These are phyloP conservation scores for Metschnikowia sp. DNA, from an alignment of 805 yeast genomes.

Conservation along the genomic window DNA sequence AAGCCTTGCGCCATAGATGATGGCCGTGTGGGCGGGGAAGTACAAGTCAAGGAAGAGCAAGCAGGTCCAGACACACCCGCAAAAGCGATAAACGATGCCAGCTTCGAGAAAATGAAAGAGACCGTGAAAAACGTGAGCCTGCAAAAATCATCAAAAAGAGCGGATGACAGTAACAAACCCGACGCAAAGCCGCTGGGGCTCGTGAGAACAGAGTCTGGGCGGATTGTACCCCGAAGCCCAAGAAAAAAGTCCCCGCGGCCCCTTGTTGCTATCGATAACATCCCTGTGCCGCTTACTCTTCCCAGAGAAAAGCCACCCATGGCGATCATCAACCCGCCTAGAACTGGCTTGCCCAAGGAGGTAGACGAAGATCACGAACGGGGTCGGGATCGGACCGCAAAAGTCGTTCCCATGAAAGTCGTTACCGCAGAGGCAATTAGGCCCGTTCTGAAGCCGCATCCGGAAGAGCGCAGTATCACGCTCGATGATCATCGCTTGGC, in stretches of 20 bases:
- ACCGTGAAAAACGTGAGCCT: not conserved
- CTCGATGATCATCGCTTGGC: not conserved
- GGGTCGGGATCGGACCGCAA: not conserved
- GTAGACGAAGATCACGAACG: not conserved
- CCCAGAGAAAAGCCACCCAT: not conserved
- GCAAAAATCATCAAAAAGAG: not conserved
- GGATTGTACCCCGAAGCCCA: not conserved
- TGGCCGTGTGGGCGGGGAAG: not conserved
- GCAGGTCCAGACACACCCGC: not conserved
- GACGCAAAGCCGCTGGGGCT: not conserved
- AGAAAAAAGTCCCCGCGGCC: not conserved
- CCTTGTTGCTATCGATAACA: not conserved
- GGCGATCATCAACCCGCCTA: not conserved
- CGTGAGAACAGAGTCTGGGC: not conserved
- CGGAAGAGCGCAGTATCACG: not conserved
- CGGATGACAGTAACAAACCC: not conserved
- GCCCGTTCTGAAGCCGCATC: not conserved
- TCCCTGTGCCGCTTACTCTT: not conserved
- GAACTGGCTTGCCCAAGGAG: not conserved
- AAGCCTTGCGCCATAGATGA: not conserved
- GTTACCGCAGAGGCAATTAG: not conserved
- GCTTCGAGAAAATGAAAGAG: conserved; percentile 4
- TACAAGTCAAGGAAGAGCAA: not conserved
- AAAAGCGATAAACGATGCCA: not conserved
- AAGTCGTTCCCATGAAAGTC: too few species aligned